A percentile compares a stretch with the other conserved stretches of the same genome.
Evolutionary conservation across 106 monocot genomes (phyloP).

Genomic region (Gastrodia elata): DNA sequence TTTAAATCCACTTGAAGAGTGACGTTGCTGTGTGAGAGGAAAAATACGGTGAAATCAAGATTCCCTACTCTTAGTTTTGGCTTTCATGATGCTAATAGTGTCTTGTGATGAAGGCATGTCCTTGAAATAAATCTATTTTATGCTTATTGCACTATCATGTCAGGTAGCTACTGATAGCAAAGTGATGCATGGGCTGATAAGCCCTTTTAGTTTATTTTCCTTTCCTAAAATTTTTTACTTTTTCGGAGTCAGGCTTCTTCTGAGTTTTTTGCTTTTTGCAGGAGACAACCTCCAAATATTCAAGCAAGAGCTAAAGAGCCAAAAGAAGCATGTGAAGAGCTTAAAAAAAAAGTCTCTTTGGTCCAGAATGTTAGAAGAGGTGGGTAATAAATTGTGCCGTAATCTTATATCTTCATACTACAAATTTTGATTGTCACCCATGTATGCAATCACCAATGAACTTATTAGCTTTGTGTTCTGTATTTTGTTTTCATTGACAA

Average conservation of each 20-base stretch:
- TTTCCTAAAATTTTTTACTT: neutral
- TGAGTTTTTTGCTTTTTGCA: constrained; percentile 9
- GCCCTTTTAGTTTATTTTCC: too few species aligned
- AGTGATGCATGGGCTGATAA: neutral
- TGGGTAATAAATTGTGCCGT: constrained; percentile 30
- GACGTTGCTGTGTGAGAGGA: neutral
- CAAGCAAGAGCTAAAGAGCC: constrained; percentile 88
- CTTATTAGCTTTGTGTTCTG: neutral
- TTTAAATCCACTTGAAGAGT: too few species aligned
- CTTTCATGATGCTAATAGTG: neutral
- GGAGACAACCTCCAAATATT: constrained; percentile 82
- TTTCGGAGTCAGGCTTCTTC: neutral
- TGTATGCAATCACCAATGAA: neutral
- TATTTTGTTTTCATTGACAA: neutral
- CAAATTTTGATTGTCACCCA: neutral
- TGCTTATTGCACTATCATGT: neutral
- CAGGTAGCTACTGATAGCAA: neutral
- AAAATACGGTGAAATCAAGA: neutral
- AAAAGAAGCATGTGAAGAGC: constrained; percentile 80
- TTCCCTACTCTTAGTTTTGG: neutral
- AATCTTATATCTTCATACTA: neutral
- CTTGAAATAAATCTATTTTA: neutral
- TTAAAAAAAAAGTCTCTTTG: constrained; percentile 87
- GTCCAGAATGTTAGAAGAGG: constrained; percentile 91
- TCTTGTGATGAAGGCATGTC: neutral